Conservation (phyloP, 2,329 filamentous ascomycete species). For the Chaetothyriales sp. region DNA sequence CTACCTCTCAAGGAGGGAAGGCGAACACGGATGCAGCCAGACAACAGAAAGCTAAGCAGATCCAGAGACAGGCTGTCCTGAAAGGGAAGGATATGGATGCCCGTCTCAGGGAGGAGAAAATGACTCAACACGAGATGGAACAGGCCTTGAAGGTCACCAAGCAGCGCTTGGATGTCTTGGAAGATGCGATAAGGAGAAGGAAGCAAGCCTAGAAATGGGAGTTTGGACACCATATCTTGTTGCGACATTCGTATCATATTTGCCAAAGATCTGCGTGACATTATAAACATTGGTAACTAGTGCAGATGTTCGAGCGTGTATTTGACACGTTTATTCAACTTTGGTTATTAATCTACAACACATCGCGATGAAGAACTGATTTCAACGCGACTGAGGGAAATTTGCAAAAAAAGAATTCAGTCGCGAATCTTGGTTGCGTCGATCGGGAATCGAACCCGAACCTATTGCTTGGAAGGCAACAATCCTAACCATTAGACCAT, state of each 20-base stretch:
- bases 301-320: not conserved
- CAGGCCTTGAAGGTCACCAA: conserved; percentile 77
- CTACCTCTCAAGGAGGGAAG: not conserved
- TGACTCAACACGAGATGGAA: conserved; percentile 59
- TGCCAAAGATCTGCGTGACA: not conserved
- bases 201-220: not conserved
- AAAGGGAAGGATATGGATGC: conserved; percentile 35
- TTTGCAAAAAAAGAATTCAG: not conserved
- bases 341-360: too few relatives aligned
- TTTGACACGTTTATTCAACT: not conserved
- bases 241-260: not conserved
- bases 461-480: conserved; percentile 8
- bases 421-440: not conserved
- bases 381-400: not conserved
- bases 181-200: conserved; percentile 43
- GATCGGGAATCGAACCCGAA: conserved; percentile 6
- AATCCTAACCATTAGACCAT: conserved; percentile 13
- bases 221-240: not conserved
- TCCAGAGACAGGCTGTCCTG: conserved; percentile 20
- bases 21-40: conserved; percentile 13
- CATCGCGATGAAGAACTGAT: too few relatives aligned
- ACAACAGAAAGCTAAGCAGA: conserved; percentile 8
- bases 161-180: conserved; percentile 63
- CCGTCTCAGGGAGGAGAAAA: conserved; percentile 46
- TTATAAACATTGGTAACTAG: not conserved